These are phyloP conservation scores for Ceratobasidium sp. DNA, from an alignment of 1,284 basidiomycete genomes.

Conservation along the genomic window DNA sequence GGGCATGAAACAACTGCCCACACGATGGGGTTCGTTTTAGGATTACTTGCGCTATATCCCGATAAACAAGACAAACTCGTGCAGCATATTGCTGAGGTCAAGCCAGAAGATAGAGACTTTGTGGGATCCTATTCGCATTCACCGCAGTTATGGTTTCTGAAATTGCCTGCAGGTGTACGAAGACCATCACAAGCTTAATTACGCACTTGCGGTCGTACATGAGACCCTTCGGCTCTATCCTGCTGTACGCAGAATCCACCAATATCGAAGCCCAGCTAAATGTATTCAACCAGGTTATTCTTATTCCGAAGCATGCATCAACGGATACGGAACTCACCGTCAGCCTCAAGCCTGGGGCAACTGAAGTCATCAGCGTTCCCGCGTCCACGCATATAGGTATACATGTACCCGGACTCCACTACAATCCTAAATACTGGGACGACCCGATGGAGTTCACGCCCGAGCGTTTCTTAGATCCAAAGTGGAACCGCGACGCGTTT, in stretches of 20 bases:
- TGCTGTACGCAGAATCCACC: neutral
- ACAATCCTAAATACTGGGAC: constrained; percentile 48
- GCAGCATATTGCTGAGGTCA: constrained; percentile 31
- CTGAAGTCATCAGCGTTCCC: constrained; percentile 13
- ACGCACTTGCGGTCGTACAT: neutral
- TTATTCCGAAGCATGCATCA: neutral
- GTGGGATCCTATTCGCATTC: neutral
- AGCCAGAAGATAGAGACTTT: constrained; percentile 7
- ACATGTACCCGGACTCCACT: neutral
- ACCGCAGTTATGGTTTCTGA: constrained; percentile 32
- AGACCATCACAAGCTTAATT: neutral
- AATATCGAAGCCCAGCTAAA: neutral
- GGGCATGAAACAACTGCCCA: constrained; percentile 48
- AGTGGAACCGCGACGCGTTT: constrained; percentile 45
- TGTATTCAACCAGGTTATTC: neutral
- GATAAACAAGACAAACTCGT: constrained; percentile 34
- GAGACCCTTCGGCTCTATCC: constrained; percentile 2
- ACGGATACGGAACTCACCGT: neutral
- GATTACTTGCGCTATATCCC: constrained; percentile 36
- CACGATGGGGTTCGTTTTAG: constrained; percentile 26
- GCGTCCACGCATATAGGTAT: neutral
- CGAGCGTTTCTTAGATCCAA: constrained; percentile 51
- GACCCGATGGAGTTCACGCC: constrained; percentile 52
- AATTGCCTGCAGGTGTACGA: too few relatives aligned
- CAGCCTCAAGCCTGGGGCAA: neutral